These are phyloP conservation scores for Colletotrichum tabaci DNA, from an alignment of 2,329 filamentous ascomycete species.

Conservation along the genomic window DNA sequence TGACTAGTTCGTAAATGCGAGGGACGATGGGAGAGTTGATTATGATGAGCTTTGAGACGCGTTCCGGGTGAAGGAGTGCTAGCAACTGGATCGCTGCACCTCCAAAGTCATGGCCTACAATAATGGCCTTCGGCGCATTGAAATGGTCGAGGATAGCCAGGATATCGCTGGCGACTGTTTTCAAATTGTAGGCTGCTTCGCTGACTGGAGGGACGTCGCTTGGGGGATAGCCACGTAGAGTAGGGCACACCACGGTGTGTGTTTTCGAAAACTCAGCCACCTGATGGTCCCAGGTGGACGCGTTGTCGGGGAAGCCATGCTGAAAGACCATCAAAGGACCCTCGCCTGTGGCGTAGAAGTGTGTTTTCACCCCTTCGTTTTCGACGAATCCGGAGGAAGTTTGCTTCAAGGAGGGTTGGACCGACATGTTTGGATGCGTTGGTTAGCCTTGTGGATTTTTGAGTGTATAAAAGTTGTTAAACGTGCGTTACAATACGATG, in stretches of 20 bases:
- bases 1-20: background rate
- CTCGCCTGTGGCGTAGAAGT: background rate
- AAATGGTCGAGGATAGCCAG: constrained; percentile 1
- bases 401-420: background rate
- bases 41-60: background rate
- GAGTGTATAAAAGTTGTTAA: background rate
- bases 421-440: background rate
- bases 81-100: constrained; percentile 5
- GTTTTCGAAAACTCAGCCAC: constrained; percentile 3
- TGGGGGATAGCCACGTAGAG: background rate
- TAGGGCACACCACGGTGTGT: constrained; percentile 9
- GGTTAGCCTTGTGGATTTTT: background rate
- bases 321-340: constrained; percentile 1
- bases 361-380: background rate
- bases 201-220: background rate
- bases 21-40: constrained; percentile 10
- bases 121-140: background rate
- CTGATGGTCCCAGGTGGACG: background rate
- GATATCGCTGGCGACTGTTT: background rate
- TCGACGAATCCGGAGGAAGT: background rate
- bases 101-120: constrained; percentile 14
- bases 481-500: background rate
- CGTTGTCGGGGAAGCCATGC: constrained; percentile 18
- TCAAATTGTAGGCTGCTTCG: background rate
- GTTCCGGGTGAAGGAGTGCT: constrained; percentile 4